Percentiles rank a stretch among this genome's conserved stretches.
Conservation (phyloP, 192 early-diverging fungal species). For the Geranomyces variabilis region DNA sequence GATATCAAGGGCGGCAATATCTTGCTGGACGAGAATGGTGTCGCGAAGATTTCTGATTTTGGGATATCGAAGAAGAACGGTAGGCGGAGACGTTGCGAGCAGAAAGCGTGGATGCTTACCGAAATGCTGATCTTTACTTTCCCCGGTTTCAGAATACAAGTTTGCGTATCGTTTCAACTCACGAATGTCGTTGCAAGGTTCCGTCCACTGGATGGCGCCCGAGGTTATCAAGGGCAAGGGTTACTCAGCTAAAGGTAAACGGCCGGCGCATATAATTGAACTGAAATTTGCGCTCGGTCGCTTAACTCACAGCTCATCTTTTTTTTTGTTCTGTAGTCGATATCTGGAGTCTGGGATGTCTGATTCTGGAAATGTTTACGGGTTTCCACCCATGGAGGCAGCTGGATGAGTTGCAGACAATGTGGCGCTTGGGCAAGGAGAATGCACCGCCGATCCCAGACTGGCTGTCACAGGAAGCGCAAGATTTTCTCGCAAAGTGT, state of each 20-base stretch:
- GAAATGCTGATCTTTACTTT: not conserved
- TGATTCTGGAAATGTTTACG: constrained; percentile 99
- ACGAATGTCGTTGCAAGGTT: constrained; percentile 84
- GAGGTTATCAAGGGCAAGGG: constrained; percentile 93
- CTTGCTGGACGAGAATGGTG: constrained; percentile 85
- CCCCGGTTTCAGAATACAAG: constrained; percentile 41
- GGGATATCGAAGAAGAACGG: constrained; percentile 92
- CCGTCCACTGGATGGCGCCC: constrained; percentile 99
- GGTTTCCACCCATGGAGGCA: constrained; percentile 83
- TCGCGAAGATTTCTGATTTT: constrained; percentile 98
- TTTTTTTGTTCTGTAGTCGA: constrained; percentile 8
- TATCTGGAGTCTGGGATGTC: constrained; percentile 80
- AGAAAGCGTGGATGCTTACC: too few species aligned
- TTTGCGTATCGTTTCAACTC: constrained; percentile 51
- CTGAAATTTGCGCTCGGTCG: not conserved
- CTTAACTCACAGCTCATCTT: not conserved
- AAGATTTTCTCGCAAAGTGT: constrained; percentile 75
- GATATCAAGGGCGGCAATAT: constrained; percentile 98
- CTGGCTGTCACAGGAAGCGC: constrained; percentile 66
- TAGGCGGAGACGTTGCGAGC: not conserved
- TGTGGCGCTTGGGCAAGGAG: constrained; percentile 75
- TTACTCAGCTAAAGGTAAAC: constrained; percentile 88
- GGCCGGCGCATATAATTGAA: constrained; percentile 64
- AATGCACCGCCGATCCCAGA: constrained; percentile 82
- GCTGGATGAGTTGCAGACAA: constrained; percentile 60